Conservation (phyloP, 306 rosid genomes). For the Malus asiatica region DNA sequence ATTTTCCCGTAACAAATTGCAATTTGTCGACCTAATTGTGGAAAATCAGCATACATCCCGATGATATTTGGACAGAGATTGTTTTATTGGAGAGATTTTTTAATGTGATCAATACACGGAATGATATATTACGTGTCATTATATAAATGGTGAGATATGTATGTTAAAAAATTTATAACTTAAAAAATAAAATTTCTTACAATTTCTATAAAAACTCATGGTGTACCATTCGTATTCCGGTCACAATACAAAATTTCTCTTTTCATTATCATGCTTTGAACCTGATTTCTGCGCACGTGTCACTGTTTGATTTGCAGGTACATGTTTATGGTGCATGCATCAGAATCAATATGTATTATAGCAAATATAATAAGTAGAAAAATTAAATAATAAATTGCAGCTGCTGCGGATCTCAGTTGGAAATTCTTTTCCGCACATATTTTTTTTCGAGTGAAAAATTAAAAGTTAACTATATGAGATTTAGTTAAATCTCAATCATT, state of each 20-base stretch:
- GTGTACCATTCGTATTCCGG: rapidly evolving
- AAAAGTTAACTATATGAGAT: too few relatives aligned
- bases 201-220: too few relatives aligned
- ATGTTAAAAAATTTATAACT: too few relatives aligned
- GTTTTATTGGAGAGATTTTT: too few relatives aligned
- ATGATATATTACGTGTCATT: rapidly evolving
- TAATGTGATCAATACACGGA: rapidly evolving
- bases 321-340: background rate
- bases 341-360: background rate
- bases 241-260: too few relatives aligned
- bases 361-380: background rate
- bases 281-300: background rate
- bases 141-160: rapidly evolving
- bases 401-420: too few relatives aligned
- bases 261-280: too few relatives aligned
- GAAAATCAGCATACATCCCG: background rate
- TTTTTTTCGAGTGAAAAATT: too few relatives aligned
- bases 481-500: too few relatives aligned
- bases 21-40: background rate
- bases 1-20: conserved; percentile 2
- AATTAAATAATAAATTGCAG: background rate
- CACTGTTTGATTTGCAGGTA: background rate
- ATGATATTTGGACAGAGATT: too few relatives aligned
- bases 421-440: too few relatives aligned
- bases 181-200: too few relatives aligned